Evolutionary conservation across 2,329 filamentous ascomycete genomes (phyloP).

Genomic region (Paecilomyces fulvus): DNA sequence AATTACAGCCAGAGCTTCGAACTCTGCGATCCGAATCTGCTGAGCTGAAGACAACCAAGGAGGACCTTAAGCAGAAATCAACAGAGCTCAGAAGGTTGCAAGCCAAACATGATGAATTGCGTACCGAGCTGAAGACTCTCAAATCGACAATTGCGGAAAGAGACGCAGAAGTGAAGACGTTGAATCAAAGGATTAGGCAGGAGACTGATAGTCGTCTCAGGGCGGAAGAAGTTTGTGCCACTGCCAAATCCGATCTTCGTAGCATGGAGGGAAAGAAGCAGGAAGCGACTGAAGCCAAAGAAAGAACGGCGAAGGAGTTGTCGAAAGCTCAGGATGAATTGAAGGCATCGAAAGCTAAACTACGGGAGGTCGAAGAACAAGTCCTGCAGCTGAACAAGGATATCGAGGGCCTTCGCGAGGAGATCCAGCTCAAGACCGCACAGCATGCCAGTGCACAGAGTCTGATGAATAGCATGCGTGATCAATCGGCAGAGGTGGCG

Average conservation of each 20-base stretch:
- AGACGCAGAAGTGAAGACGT: slow-evolving; percentile 65
- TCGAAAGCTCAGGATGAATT: slow-evolving; percentile 65
- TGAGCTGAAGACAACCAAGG: slow-evolving; percentile 63
- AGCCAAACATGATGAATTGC: slow-evolving; percentile 71
- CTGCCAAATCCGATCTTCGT: slow-evolving; percentile 67
- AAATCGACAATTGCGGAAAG: slow-evolving; percentile 65
- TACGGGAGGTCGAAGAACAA: slow-evolving; percentile 69
- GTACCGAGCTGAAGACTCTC: slow-evolving; percentile 60
- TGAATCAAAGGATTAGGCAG: slow-evolving; percentile 69
- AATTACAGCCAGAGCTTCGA: slow-evolving; percentile 78
- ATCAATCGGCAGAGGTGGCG: slow-evolving; percentile 79
- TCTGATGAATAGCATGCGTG: slow-evolving; percentile 82
- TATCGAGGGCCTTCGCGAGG: slow-evolving; percentile 60
- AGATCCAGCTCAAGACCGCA: slow-evolving; percentile 72
- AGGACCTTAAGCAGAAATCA: slow-evolving; percentile 58
- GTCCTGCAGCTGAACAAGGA: slow-evolving; percentile 60
- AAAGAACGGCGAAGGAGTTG: slow-evolving; percentile 64
- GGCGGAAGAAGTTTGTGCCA: slow-evolving; percentile 69
- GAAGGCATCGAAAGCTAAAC: slow-evolving; percentile 42
- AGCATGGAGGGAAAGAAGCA: slow-evolving; percentile 70
- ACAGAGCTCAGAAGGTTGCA: slow-evolving; percentile 68
- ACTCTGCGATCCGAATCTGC: slow-evolving; percentile 68
- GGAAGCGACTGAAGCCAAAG: slow-evolving; percentile 63
- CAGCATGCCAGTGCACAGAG: slow-evolving; percentile 81
- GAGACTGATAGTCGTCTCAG: slow-evolving; percentile 64